A percentile compares a stretch with the other conserved stretches of the same genome.
Conservation (phyloP, 208 protist species). For the Paratrypanosoma confusum region DNA sequence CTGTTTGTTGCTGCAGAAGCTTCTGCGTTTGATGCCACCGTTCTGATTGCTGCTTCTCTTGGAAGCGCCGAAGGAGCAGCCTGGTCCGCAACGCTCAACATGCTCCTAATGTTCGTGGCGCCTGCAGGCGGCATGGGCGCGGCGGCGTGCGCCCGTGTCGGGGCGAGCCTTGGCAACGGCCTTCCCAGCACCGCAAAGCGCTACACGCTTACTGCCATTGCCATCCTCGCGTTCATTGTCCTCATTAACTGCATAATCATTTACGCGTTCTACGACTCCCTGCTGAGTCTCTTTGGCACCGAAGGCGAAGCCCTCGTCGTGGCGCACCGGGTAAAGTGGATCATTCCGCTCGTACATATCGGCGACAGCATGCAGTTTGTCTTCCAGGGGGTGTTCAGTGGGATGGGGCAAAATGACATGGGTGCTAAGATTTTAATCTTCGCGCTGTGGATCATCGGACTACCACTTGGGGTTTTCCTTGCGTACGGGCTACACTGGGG, state of each 20-base stretch:
- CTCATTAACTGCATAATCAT: constrained; percentile 39
- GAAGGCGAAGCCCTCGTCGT: constrained; percentile 33
- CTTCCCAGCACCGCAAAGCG: constrained; percentile 38
- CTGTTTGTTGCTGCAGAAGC: constrained; percentile 81
- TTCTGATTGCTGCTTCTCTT: constrained; percentile 57
- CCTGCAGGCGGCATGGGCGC: constrained; percentile 59
- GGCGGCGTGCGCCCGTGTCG: constrained; percentile 71
- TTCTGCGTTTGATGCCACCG: constrained; percentile 72
- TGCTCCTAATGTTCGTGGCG: constrained; percentile 58
- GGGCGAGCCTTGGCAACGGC: constrained; percentile 59
- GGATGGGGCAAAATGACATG: constrained; percentile 63
- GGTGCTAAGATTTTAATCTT: constrained; percentile 62
- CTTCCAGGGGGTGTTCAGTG: constrained; percentile 82
- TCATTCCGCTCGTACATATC: constrained; percentile 69
- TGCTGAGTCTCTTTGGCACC: constrained; percentile 68
- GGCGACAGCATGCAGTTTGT: constrained; percentile 68
- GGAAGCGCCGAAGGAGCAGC: constrained; percentile 45
- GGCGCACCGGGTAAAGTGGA: constrained; percentile 31
- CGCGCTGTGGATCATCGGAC: constrained; percentile 61
- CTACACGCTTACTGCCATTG: constrained; percentile 42
- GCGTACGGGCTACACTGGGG: constrained; percentile 39
- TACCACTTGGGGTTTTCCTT: constrained; percentile 53
- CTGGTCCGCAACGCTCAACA: constrained; percentile 79
- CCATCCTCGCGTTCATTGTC: constrained; percentile 21
- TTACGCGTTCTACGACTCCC: constrained; percentile 39